Base-by-base conservation (phyloP, 2,329 filamentous ascomycete genomes). In the Achaetomium macrosporum region DNA sequence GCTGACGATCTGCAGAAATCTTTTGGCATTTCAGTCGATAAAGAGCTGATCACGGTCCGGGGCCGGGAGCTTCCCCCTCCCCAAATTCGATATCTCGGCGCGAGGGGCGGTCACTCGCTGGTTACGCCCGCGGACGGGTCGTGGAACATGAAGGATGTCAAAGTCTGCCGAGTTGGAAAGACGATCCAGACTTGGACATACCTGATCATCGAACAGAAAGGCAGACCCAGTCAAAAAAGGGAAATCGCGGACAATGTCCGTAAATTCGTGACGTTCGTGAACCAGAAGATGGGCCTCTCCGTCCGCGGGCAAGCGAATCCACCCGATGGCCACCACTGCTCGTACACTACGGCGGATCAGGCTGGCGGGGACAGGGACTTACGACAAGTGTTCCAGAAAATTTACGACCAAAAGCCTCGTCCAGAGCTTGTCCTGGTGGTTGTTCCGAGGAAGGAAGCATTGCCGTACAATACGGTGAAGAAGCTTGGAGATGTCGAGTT, bases 41-140 rank as follows among this genome's bases (percentile, higher is more conserved):
- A 78, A 12, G 68, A 73, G 1, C 75, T 96, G 33, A 73, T 95
- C 33, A 87, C 86, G 0, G 87, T 96, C 0, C 74, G 75, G 1
- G 91, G 82, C 1, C 83, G 90, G 6, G 78, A 92, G 39, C 75
- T 95, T 0, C 40, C 62, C 0, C 63, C 80, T 0, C 90, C 90
- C 0, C 62, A 58, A 0, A 69, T 95, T 29, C 65, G 70, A 2
- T 96, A 95, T 53, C 20, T 10, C 25, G 25, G 13, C 16, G 64
- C 58, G 7, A 47, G 25, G 7, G 6, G 20, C 9, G 4, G 51
- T 13, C 52, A 41, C n/a, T n/a, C n/a, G n/a, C n/a, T n/a, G 8
- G 53, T 76, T 6, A 64, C 47, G 1, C 69, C 78, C 0, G 57
- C 51, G 1, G 69, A 71, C n/a, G 87, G 85, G 0, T 75, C 76